phyloP scores from a whole-genome alignment of 768 basidiomycete species.

The Amanita pseudoporphyria region DNA sequence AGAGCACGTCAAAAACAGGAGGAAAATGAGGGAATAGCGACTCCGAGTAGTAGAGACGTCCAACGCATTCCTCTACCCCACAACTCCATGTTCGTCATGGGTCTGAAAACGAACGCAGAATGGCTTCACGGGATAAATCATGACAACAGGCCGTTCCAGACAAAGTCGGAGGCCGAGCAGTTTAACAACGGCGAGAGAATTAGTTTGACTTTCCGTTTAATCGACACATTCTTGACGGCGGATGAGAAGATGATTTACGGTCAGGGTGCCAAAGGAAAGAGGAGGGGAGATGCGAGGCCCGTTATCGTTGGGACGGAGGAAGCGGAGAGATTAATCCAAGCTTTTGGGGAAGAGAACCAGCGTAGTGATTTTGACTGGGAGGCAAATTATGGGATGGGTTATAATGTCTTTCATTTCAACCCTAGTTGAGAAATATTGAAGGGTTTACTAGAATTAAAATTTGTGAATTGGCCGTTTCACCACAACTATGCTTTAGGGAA shows the following conservation, averaged over 20 bases:
- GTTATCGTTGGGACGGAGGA: conserved; percentile 45
- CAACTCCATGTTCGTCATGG: conserved; percentile 79
- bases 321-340: conserved; percentile 39
- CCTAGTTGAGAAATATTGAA: neutral
- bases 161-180: conserved; percentile 48
- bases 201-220: conserved; percentile 71
- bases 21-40: conserved; percentile 14
- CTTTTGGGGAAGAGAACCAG: conserved; percentile 72
- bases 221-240: conserved; percentile 61
- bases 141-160: conserved; percentile 52
- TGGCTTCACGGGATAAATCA: conserved; percentile 75
- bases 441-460: too few relatives aligned
- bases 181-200: conserved; percentile 55
- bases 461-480: too few relatives aligned
- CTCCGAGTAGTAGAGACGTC: conserved; percentile 12
- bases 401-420: conserved; percentile 54
- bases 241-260: conserved; percentile 52
- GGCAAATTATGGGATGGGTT: conserved; percentile 52
- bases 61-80: conserved; percentile 71
- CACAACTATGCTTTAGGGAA: conserved; percentile 44
- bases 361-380: conserved; percentile 66
- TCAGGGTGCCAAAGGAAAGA: conserved; percentile 63
- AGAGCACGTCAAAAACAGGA: conserved; percentile 10
- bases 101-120: conserved; percentile 56
- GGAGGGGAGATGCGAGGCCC: conserved; percentile 37